These are phyloP conservation scores for Aspergillus sp. DNA, from an alignment of 2,329 filamentous ascomycete genomes.

Conservation along the genomic window DNA sequence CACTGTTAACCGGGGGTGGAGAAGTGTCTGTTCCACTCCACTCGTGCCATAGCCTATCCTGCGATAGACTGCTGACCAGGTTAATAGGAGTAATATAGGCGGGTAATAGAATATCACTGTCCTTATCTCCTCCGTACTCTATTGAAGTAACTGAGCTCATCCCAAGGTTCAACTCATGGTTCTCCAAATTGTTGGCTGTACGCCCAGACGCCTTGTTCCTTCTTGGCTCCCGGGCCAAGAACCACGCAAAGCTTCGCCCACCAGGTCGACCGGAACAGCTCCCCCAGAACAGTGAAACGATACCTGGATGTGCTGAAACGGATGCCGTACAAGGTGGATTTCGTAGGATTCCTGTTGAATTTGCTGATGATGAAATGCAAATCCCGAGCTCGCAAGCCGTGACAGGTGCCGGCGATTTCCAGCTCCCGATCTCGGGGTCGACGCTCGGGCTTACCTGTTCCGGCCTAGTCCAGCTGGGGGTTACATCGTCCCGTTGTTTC, in stretches of 20 bases:
- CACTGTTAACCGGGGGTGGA: neutral
- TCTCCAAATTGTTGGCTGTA: too few species aligned
- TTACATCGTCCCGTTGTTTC: neutral
- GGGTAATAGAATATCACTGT: neutral
- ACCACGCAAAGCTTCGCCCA: slow-evolving; percentile 6
- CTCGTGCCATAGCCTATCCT: neutral
- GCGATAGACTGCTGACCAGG: neutral
- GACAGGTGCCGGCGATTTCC: neutral
- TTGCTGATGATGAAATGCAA: neutral
- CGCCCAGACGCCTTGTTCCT: slow-evolving; percentile 9
- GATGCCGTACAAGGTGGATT: neutral
- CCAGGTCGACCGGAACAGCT: neutral
- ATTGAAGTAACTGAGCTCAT: too few species aligned
- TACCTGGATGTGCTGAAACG: neutral
- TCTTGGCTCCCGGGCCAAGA: slow-evolving; percentile 8
- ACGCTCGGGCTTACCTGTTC: neutral
- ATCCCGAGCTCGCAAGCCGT: neutral
- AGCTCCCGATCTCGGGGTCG: neutral
- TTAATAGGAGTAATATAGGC: neutral
- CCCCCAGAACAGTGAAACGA: neutral
- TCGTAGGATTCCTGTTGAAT: neutral
- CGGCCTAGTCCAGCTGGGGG: neutral
- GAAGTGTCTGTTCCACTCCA: neutral
- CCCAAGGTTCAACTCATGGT: too few species aligned
- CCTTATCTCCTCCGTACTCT: too few species aligned